Evolutionary conservation across 441 rosid species (phyloP).

Genomic region (Viola pubescens): DNA sequence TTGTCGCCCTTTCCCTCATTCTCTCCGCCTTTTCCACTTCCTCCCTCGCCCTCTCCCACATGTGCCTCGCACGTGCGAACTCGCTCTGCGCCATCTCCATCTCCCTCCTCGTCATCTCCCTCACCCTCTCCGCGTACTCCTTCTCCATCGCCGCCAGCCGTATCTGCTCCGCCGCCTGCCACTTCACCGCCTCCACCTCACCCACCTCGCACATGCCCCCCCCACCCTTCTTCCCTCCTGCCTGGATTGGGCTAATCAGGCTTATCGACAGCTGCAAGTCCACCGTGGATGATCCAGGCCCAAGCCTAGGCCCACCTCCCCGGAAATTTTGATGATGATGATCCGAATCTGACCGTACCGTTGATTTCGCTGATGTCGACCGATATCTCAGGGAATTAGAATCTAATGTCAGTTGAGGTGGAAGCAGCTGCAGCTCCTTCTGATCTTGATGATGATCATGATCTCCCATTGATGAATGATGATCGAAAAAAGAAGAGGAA

Average conservation of each 20-base stretch:
- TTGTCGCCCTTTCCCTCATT: slow-evolving; percentile 65
- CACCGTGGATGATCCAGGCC: slow-evolving; percentile 34
- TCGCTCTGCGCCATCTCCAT: slow-evolving; percentile 91
- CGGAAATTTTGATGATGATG: slow-evolving; percentile 15
- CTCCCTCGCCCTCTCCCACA: slow-evolving; percentile 84
- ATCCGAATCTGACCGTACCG: slow-evolving; percentile 14
- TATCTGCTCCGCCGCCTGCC: slow-evolving; percentile 91
- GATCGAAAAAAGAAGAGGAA: not conserved
- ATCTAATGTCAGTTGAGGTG: slow-evolving; percentile 40
- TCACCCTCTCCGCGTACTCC: slow-evolving; percentile 86
- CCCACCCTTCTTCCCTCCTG: slow-evolving; percentile 12
- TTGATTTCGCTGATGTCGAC: slow-evolving; percentile 17
- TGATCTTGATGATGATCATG: slow-evolving; percentile 27
- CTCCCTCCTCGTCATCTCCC: slow-evolving; percentile 81
- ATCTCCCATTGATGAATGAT: slow-evolving; percentile 30
- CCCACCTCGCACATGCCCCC: slow-evolving; percentile 23
- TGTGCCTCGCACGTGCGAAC: slow-evolving; percentile 65
- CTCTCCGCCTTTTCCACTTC: slow-evolving; percentile 78
- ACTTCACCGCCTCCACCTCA: slow-evolving; percentile 62
- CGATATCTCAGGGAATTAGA: slow-evolving; percentile 26
- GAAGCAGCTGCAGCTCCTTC: slow-evolving; percentile 76
- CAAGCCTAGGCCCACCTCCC: slow-evolving; percentile 13
- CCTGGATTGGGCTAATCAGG: slow-evolving; percentile 38
- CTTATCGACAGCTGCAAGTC: slow-evolving; percentile 87
- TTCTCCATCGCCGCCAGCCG: slow-evolving; percentile 70